These are phyloP conservation scores for Lizonia empirigonia DNA, from an alignment of 2,329 filamentous ascomycete genomes.

Conservation along the genomic window DNA sequence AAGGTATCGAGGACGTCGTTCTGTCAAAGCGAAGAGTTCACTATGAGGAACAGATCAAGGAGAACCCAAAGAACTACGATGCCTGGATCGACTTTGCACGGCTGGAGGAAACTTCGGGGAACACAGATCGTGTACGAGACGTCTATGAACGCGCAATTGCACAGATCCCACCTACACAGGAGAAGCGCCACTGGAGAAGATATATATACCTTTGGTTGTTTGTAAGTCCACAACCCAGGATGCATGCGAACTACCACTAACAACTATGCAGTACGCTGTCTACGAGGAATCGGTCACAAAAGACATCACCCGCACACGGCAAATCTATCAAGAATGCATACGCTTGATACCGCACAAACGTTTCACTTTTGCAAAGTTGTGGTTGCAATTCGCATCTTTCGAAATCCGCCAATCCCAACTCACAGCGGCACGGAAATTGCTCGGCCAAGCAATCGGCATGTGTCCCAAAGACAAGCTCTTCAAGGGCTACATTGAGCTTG, in stretches of 20 bases:
- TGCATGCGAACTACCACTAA: background rate
- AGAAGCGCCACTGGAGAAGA: constrained; percentile 95
- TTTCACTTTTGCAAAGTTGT: constrained; percentile 97
- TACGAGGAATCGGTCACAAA: constrained; percentile 90
- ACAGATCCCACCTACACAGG: constrained; percentile 90
- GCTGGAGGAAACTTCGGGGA: constrained; percentile 83
- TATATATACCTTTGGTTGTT: constrained; percentile 99
- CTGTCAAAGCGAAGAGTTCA: constrained; percentile 90
- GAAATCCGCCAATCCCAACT: constrained; percentile 88
- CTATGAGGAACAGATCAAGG: constrained; percentile 92
- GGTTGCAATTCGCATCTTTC: constrained; percentile 85
- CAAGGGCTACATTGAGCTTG: constrained; percentile 89
- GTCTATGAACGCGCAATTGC: constrained; percentile 96
- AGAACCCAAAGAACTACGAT: constrained; percentile 96
- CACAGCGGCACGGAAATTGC: constrained; percentile 78
- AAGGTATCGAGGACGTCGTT: constrained; percentile 94
- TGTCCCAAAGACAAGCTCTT: constrained; percentile 97
- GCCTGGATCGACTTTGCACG: constrained; percentile 95
- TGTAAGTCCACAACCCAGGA: constrained; percentile 10
- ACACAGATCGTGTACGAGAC: constrained; percentile 83
- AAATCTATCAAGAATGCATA: constrained; percentile 89
- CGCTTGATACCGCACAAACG: constrained; percentile 91
- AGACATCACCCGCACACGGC: constrained; percentile 77
- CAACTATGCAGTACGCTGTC: constrained; percentile 70
- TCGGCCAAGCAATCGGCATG: constrained; percentile 89